Conservation (phyloP, 495 filamentous ascomycete species). For the Xylaria nigripes region DNA sequence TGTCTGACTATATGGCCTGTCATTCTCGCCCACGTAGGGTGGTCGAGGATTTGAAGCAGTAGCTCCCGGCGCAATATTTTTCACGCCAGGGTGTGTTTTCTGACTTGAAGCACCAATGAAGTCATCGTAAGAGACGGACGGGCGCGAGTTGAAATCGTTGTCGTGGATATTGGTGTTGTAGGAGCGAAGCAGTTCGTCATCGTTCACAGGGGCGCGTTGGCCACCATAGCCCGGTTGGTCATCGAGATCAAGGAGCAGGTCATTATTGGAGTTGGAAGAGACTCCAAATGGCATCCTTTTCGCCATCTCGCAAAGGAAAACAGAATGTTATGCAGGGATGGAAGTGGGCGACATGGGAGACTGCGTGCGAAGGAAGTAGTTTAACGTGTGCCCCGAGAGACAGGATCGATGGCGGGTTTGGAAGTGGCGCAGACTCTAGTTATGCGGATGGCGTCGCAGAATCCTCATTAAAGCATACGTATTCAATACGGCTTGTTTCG, state of each 20-base stretch:
- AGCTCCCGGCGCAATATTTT: conserved; percentile 32
- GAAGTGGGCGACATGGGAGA: conserved; percentile 24
- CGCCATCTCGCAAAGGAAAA: conserved; percentile 49
- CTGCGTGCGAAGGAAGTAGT: conserved; percentile 1
- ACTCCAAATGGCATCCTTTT: conserved; percentile 53
- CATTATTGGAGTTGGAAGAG: conserved; percentile 52
- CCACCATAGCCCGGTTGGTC: conserved; percentile 66
- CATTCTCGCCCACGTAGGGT: conserved; percentile 48
- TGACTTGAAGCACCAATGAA: conserved; percentile 65
- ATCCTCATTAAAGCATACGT: not conserved
- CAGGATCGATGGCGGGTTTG: not conserved
- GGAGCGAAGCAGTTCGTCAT: conserved; percentile 64
- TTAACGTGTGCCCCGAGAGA: conserved; percentile 1
- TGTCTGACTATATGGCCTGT: conserved; percentile 67
- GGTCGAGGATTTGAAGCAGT: conserved; percentile 39
- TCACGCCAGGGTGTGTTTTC: conserved; percentile 34
- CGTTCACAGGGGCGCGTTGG: conserved; percentile 61
- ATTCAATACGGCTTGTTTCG: conserved; percentile 7
- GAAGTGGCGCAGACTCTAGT: not conserved
- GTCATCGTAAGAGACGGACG: conserved; percentile 88
- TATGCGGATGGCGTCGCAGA: conserved; percentile 10
- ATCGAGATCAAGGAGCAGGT: conserved; percentile 69
- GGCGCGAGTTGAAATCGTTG: conserved; percentile 58
- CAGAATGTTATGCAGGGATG: conserved; percentile 24
- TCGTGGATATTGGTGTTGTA: conserved; percentile 38